Base-by-base conservation (phyloP, 116 monocot genomes). In the Trichopus zeylanicus region DNA sequence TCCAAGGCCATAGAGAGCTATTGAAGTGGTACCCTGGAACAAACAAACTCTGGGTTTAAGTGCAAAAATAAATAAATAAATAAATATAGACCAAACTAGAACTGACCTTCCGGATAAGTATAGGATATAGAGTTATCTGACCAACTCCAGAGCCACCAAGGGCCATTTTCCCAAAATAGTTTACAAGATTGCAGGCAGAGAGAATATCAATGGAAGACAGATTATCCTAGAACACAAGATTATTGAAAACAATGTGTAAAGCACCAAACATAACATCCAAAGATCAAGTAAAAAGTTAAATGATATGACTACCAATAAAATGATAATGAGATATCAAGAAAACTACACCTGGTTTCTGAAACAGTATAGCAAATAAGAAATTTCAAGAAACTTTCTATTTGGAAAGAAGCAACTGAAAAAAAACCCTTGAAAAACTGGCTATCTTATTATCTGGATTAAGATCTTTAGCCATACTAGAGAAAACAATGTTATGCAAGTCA, bases 121-220 rank as follows among this genome's bases (percentile, higher is more conserved):
- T 86, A 30, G 92, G 99, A 81, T 77, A 70, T 10, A 99, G 62
- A 63, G 73, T 78, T 60, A 99, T 88, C 66, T 99, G 81, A 54
- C 99, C 99, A 69, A 99, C 99, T 49, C 92, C 99, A 67, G 99
- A 92, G 26, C 99, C 88, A 61, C 92, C 99, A 59, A 99, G 88
- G 56, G 67, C 92, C 85, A 86, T 99, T 80, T 99, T 99, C 13
- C 99, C 99, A 70, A 99, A 99, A 72, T 99, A 99, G 59, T 99
- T 99, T 26, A 99, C 99, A 70, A 99, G 88, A 84, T 99, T 99
- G 83, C 88, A 88, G 25, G 86, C 76, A 65, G 99, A 99, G 47
- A 99, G 85, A 66, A 99, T 91, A 70, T 99, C 99, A 69, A 99
- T 88, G 55, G 99, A 82, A 52, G 99, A 99, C 69, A 99, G 91